Evolutionary conservation across 2,329 filamentous ascomycete genomes (phyloP).

Genomic region (Alternaria arbusti): DNA sequence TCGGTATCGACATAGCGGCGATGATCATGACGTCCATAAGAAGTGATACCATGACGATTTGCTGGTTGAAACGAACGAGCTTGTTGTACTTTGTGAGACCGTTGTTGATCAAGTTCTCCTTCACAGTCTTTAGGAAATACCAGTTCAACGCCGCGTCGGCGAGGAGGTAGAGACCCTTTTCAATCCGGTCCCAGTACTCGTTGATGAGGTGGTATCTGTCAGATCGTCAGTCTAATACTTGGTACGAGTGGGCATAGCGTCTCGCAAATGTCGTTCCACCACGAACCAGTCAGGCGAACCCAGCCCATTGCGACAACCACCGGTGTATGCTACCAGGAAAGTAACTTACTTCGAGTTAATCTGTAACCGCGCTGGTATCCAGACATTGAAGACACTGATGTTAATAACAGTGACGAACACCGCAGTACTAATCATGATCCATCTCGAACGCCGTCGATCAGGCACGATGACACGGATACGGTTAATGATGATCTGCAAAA

Average conservation of each 20-base stretch:
- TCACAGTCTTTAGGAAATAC: slow-evolving; percentile 53
- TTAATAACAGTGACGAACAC: slow-evolving; percentile 47
- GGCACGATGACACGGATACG: slow-evolving; percentile 47
- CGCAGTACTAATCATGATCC: slow-evolving; percentile 48
- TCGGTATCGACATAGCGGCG: slow-evolving; percentile 55
- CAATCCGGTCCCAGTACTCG: slow-evolving; percentile 48
- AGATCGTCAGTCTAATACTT: slow-evolving; percentile 3
- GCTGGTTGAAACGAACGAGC: slow-evolving; percentile 58
- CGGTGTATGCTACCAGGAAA: not conserved
- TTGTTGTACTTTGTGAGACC: slow-evolving; percentile 60
- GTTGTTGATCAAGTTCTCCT: slow-evolving; percentile 56
- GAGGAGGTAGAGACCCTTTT: slow-evolving; percentile 47
- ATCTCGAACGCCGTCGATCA: slow-evolving; percentile 36
- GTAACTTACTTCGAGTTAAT: slow-evolving; percentile 27
- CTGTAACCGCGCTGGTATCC: slow-evolving; percentile 50
- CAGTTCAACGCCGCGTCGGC: slow-evolving; percentile 48
- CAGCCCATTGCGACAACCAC: not conserved
- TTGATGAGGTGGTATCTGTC: slow-evolving; percentile 41
- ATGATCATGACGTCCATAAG: slow-evolving; percentile 59
- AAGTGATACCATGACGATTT: slow-evolving; percentile 58
- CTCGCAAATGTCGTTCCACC: not conserved
- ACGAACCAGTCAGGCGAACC: not conserved
- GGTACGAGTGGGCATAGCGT: not conserved
- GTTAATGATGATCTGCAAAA: slow-evolving; percentile 52
- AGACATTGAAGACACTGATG: slow-evolving; percentile 49